These are phyloP conservation scores for Penicillium macrosclerotiorum DNA, from an alignment of 495 filamentous ascomycete species.

Conservation along the genomic window DNA sequence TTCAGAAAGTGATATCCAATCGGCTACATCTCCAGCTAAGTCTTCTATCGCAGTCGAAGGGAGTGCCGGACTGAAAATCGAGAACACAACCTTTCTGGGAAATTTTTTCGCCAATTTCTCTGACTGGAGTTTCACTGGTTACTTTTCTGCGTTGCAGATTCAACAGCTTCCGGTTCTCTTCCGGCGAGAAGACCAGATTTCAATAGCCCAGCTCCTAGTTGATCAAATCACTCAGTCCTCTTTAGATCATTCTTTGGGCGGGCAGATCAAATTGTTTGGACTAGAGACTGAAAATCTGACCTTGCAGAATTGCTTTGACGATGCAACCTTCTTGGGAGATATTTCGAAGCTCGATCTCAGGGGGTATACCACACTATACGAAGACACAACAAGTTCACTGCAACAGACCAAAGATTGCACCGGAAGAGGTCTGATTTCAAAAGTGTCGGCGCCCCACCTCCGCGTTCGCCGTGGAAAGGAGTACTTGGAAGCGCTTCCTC, in stretches of 20 bases:
- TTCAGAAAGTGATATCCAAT: conserved; percentile 35
- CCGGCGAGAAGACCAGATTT: conserved; percentile 39
- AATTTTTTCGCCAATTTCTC: conserved; percentile 47
- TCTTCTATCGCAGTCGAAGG: conserved; percentile 19
- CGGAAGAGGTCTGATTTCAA: conserved; percentile 31
- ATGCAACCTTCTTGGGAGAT: conserved; percentile 27
- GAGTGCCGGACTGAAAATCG: conserved; percentile 16
- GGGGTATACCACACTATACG: conserved; percentile 36
- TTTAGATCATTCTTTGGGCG: conserved; percentile 37
- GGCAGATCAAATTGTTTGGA: conserved; percentile 25
- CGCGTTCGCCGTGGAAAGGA: conserved; percentile 74
- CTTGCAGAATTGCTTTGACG: conserved; percentile 29
- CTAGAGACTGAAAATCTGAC: conserved; percentile 28
- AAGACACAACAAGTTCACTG: conserved; percentile 18
- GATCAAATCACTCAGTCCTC: conserved; percentile 52
- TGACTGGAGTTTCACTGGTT: conserved; percentile 44
- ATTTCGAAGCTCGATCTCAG: conserved; percentile 39
- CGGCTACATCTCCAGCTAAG: conserved; percentile 31
- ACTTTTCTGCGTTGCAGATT: conserved; percentile 38
- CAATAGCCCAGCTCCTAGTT: conserved; percentile 46
- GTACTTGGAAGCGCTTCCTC: conserved; percentile 72
- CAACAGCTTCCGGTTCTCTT: conserved; percentile 32
- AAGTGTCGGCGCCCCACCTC: conserved; percentile 61
- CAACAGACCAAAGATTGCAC: conserved; percentile 28
- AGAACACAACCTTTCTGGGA: conserved; percentile 40